Conservation (phyloP, 2,329 filamentous ascomycete genomes). For the Cordyceps cateniannulata region DNA sequence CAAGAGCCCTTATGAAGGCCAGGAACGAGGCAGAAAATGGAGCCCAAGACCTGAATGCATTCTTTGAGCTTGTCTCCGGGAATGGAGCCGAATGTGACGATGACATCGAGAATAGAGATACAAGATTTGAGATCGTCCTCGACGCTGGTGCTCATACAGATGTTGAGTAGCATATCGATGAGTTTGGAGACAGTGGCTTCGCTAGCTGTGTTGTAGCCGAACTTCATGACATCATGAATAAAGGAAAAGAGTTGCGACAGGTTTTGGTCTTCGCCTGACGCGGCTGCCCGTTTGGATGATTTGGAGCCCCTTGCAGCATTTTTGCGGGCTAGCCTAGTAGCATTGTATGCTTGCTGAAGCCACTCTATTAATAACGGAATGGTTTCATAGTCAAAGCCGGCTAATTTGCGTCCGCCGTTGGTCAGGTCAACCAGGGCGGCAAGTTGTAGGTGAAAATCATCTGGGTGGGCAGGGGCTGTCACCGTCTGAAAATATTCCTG, state of each 20-base stretch:
- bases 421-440: conserved; percentile 56
- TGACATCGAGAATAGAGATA: conserved; percentile 61
- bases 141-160: conserved; percentile 61
- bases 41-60: conserved; percentile 65
- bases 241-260: conserved; percentile 59
- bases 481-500: conserved; percentile 60
- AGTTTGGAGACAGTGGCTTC: conserved; percentile 55
- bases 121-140: conserved; percentile 60
- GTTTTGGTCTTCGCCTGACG: conserved; percentile 51
- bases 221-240: conserved; percentile 64
- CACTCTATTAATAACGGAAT: conserved; percentile 56
- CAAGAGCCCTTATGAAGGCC: conserved; percentile 58
- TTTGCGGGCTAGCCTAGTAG: conserved; percentile 46
- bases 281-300: conserved; percentile 31
- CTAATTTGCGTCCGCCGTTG: conserved; percentile 52
- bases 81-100: conserved; percentile 67
- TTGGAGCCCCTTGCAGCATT: conserved; percentile 34
- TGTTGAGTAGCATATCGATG: conserved; percentile 55
- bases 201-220: conserved; percentile 63
- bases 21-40: conserved; percentile 61
- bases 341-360: conserved; percentile 50
- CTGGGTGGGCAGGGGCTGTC: conserved; percentile 46
- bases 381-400: conserved; percentile 62
- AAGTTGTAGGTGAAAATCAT: conserved; percentile 63
- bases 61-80: conserved; percentile 55